Percentiles rank a stretch among this genome's conserved stretches.
These are phyloP conservation scores for Penicillium turbatum DNA, from an alignment of 495 filamentous ascomycete genomes.

Conservation along the genomic window DNA sequence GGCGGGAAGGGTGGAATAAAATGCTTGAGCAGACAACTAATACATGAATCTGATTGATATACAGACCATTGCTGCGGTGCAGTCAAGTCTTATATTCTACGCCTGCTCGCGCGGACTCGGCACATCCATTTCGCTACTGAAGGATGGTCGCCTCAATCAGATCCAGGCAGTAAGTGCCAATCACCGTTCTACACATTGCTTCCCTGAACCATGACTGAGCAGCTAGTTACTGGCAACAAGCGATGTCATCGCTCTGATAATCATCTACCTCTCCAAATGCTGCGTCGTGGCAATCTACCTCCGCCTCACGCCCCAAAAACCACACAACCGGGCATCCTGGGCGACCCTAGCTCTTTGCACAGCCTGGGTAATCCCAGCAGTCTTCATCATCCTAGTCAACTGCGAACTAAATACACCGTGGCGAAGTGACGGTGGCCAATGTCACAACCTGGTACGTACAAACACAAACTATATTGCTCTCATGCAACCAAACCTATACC, in stretches of 20 bases:
- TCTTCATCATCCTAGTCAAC: slow-evolving; percentile 35
- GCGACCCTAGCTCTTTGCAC: slow-evolving; percentile 33
- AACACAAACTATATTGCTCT: not conserved
- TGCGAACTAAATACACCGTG: slow-evolving; percentile 42
- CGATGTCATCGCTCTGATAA: slow-evolving; percentile 43
- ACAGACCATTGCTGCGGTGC: slow-evolving; percentile 32
- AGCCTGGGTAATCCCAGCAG: slow-evolving; percentile 32
- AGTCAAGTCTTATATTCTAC: slow-evolving; percentile 35
- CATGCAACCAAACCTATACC: not conserved
- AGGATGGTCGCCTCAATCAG: slow-evolving; percentile 22
- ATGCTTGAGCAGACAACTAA: not conserved
- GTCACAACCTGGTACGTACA: slow-evolving; percentile 33
- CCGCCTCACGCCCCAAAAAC: slow-evolving; percentile 44
- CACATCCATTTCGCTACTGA: slow-evolving; percentile 35
- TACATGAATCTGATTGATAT: not conserved
- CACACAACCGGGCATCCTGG: slow-evolving; percentile 37
- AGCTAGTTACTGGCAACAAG: slow-evolving; percentile 34
- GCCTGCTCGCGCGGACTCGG: slow-evolving; percentile 39
- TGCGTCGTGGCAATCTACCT: slow-evolving; percentile 45
- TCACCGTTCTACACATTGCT: not conserved
- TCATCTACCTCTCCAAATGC: slow-evolving; percentile 45
- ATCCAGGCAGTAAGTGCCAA: slow-evolving; percentile 35
- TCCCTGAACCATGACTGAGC: not conserved
- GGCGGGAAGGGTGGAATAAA: not conserved
- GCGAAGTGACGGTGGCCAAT: slow-evolving; percentile 31